These are phyloP conservation scores for Fusarium domesticum DNA, from an alignment of 2,329 filamentous ascomycete species.

Conservation along the genomic window DNA sequence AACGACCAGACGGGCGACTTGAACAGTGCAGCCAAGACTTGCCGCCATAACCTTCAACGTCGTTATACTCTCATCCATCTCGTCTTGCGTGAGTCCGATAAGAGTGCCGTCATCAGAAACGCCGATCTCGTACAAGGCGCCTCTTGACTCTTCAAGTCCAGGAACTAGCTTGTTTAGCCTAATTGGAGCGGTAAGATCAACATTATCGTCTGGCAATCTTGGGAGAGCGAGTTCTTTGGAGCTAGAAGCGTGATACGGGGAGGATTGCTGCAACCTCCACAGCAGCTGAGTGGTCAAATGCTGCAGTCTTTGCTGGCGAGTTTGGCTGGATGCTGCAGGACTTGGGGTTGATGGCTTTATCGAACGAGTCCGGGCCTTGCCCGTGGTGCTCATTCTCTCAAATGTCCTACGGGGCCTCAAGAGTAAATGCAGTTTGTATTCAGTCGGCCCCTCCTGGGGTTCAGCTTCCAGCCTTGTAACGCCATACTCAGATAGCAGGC, in stretches of 20 bases:
- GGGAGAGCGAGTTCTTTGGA: conserved; percentile 73
- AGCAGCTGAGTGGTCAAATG: conserved; percentile 92
- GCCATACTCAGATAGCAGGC: conserved; percentile 57
- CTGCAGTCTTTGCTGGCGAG: conserved; percentile 78
- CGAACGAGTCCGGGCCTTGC: conserved; percentile 11
- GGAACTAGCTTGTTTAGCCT: conserved; percentile 61
- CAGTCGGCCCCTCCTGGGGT: conserved; percentile 88
- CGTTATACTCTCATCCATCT: conserved; percentile 84
- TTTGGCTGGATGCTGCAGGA: conserved; percentile 56
- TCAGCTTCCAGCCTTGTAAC: conserved; percentile 81
- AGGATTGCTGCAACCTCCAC: conserved; percentile 94
- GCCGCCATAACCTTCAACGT: conserved; percentile 89
- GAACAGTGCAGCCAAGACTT: conserved; percentile 81
- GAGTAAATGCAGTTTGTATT: conserved; percentile 93
- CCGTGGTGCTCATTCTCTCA: conserved; percentile 62
- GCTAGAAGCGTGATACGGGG: conserved; percentile 80
- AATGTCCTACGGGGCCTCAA: conserved; percentile 75
- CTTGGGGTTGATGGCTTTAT: conserved; percentile 26
- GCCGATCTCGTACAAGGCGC: conserved; percentile 93
- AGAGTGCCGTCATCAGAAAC: conserved; percentile 93
- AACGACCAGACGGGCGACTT: conserved; percentile 75
- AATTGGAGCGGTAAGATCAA: conserved; percentile 45
- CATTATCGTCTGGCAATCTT: conserved; percentile 63
- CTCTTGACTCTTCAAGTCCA: conserved; percentile 87
- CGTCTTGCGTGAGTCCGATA: conserved; percentile 82